Evolutionary conservation across 192 early-diverging fungal species (phyloP), one percentile per base, ranked within the genome.

Genomic region (Coemansia sp.): DNA sequence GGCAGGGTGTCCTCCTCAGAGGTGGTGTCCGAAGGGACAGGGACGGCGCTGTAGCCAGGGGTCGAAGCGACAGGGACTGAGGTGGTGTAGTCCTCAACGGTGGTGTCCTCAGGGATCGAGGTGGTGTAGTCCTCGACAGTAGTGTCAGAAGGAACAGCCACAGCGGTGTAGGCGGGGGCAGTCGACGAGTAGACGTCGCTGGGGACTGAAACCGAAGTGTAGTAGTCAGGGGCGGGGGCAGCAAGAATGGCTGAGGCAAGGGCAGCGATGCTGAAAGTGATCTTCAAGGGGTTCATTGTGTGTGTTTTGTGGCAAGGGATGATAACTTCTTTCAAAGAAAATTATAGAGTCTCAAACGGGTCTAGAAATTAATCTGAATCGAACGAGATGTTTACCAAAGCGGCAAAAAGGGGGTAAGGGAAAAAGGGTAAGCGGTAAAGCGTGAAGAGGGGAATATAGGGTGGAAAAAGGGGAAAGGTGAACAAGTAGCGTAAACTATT

Each of bases 181-280:
- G 52, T 19, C 27, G 55, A 22, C 37, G 27, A 10, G 72, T 75
- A 75, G 57, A 68, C 48, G 60, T 65, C 55, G 62, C 40, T 54
- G 36, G 66, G 65, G 6, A 28, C 40, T 9, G 67, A 55, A 17
- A 15, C 56, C 25, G 67, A 37, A 2, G 23, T 8, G 62, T 63
- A 59, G 40, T 45, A 57, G 48, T 62, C 28, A 31, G 55, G 42
- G 29, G 41, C 36, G 50, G 55, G 42, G 29, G 41, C 36, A 28
- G 73, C 73, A 50, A 68, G 33, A 44, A 45, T 65, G 23, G 73
- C 73, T 30, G 73, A 36, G 41, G 73, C 73, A 37, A 75, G 45
- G 36, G 73, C 73, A 28, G 67, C 73, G 59, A 75, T 56, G 62
- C 73, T 54, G 34, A 75, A 59, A 57, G 73, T 69, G 55, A 65